Evolutionary conservation across 2,329 filamentous ascomycete genomes (phyloP), one percentile per base, ranked within the genome.

Genomic region (Colletotrichum zoysiae): DNA sequence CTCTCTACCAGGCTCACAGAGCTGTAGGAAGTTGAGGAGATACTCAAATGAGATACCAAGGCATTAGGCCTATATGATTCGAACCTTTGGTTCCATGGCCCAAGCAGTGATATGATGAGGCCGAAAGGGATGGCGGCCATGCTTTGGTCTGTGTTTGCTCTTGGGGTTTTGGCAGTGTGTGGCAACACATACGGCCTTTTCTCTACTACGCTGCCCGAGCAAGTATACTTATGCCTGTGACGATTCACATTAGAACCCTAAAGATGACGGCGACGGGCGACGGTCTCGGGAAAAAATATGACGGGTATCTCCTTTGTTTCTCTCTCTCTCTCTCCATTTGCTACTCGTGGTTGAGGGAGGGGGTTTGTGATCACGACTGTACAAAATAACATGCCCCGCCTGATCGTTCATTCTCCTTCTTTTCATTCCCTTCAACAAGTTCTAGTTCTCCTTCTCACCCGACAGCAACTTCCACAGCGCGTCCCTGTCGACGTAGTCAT

Each of bases 401-500:
- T 23, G 30, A 18, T 23, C 12, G 35, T 35, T 33, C 23, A 42
- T 48, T 38, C 35, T 9, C 8, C 20, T 23, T 40, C 20, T 38
- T 35, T n/a, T 40, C 2, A 40, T n/a, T 6, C 23, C 33, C 50
- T 16, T 12, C 60, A 23, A 14, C 14, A 5, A 18, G 20, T 2
- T 20, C 48, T 60, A 72, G n/a, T 20, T 50, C 40, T 61, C 70
- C 60, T 42, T 72, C 75, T 78, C 84, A 51, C 78, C 80, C 64
- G 86, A 78, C 77, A 95, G 81, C 74, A 94, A 82, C 59, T 91
- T 84, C 93, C 94, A 96, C 76, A 96, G 79, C 33, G 89, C 92
- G 60, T 93, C 87, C 72, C 86, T 85, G 61, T 95, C 89, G 18
- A 95, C 84, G 80, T 88, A 96, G 65, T 92, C 91, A 77, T 95